phyloP scores from a whole-genome alignment of 176 grass and related monocot species.

The Tuctoria greenei region DNA sequence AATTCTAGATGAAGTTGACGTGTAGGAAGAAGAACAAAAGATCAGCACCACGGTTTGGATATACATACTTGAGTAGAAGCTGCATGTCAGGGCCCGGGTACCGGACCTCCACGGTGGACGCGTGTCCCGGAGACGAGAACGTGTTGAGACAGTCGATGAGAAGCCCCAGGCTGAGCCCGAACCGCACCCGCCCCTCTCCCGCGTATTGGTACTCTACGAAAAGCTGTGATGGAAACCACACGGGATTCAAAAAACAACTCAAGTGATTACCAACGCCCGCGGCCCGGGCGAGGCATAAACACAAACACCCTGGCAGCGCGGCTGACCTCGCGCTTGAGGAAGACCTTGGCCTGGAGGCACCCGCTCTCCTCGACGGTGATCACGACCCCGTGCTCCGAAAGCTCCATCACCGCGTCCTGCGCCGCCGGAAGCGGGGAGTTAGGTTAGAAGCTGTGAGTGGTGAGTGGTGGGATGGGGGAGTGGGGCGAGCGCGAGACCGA shows the following conservation, averaged over 20 bases:
- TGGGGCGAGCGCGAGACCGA: not conserved
- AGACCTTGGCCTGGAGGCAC: conserved; percentile 92
- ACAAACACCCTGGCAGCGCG: conserved; percentile 16
- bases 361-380: conserved; percentile 79
- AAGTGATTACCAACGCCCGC: not conserved
- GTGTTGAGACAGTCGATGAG: conserved; percentile 80
- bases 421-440: not conserved
- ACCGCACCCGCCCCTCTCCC: conserved; percentile 57
- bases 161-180: conserved; percentile 82
- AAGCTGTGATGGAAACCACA: conserved; percentile 40
- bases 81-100: conserved; percentile 94
- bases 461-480: not conserved
- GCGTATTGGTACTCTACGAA: conserved; percentile 74
- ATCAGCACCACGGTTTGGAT: not conserved
- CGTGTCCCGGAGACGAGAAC: conserved; percentile 57
- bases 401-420: conserved; percentile 78
- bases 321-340: conserved; percentile 86
- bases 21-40: not conserved
- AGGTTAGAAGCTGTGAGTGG: not conserved
- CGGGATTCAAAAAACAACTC: not conserved
- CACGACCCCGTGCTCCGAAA: conserved; percentile 80
- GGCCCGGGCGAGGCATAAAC: conserved; percentile 11
- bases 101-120: conserved; percentile 65
- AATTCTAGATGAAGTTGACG: not conserved
- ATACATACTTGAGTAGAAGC: conserved; percentile 73